Base-by-base conservation (phyloP, 2,329 filamentous ascomycete species). In the Gnomoniopsis smithogilvyi region DNA sequence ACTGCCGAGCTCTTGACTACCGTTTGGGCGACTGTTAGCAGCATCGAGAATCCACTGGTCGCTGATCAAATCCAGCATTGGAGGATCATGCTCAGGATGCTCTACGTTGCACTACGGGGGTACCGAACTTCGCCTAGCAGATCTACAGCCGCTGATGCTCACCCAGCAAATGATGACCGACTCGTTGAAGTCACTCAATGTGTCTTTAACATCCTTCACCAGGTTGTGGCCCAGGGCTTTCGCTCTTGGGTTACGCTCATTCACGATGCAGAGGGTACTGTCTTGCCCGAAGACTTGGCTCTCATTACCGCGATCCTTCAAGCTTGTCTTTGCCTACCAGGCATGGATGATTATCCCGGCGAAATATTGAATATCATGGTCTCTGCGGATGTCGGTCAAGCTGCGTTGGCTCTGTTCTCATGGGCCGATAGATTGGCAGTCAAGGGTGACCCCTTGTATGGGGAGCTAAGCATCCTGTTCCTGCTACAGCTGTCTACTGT, bases 291-390 rank as follows among this genome's bases (percentile, higher is more conserved):
- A 58, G 95, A 99, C 69, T 86, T 99, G 64, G 89, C 88, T 3
- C 85, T 98, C 46, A 76, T 99, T 48, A 96, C 92, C 12, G 93
- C 91, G 3, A 89, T 98, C 48, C 77, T 98, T 41, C 93, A 97
- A 73, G 90, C 89, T 34, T 89, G 91, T 65, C 80, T 98, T 17
- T 86, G 87, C 63, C 83, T 96, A 33, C 91, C 92, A 0, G 87
- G 88, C 51, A 87, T 91, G 61, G 85, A 90, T 56, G 83, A 90
- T 64, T 84, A 86, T 51, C 86, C 90, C 63, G 80, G 83, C 15
- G 88, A 92, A 65, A 83, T 94, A 41, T 80, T 91, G 55, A 84
- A 86, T 67, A 87, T 87, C 64, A 80, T 92, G 78, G 79, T 83
- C 1, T 84, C 85, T 50, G 87, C 92, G 69, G 87, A 90, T 63